These are phyloP conservation scores for Elongisporangium undulatum DNA, from an alignment of 352 stramenopile genomes.

Conservation along the genomic window DNA sequence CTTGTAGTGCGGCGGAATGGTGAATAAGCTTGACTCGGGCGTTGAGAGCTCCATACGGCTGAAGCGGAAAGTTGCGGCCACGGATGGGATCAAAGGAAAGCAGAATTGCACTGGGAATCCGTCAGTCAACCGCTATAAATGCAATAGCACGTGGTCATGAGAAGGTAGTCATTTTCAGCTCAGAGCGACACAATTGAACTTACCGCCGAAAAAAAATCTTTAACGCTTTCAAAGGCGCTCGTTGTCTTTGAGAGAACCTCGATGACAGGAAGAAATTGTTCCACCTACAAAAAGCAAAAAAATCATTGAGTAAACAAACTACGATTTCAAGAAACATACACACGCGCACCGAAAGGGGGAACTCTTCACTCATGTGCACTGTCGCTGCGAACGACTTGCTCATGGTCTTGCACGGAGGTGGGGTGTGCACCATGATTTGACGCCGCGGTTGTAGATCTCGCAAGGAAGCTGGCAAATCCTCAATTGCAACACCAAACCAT, in stretches of 20 bases:
- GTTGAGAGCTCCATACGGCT: slow-evolving; percentile 35
- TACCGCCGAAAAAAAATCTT: slow-evolving; percentile 59
- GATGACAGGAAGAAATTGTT: slow-evolving; percentile 57
- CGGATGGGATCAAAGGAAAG: slow-evolving; percentile 57
- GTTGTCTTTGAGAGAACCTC: slow-evolving; percentile 69
- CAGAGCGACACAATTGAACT: slow-evolving; percentile 4
- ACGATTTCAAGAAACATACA: too few species aligned
- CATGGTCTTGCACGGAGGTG: slow-evolving; percentile 42
- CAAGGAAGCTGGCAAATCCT: slow-evolving; percentile 25
- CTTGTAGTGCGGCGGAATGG: slow-evolving; percentile 26
- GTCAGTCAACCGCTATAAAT: slow-evolving; percentile 27
- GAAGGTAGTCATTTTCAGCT: background rate
- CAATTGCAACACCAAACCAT: slow-evolving; percentile 53
- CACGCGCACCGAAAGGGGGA: slow-evolving; percentile 37
- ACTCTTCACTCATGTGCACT: slow-evolving; percentile 53
- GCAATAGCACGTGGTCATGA: background rate
- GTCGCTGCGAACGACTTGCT: slow-evolving; percentile 52
- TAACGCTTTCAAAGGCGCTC: slow-evolving; percentile 52
- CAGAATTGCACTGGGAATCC: slow-evolving; percentile 73
- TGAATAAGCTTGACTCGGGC: slow-evolving; percentile 25
- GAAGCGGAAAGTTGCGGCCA: slow-evolving; percentile 61
- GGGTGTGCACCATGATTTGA: slow-evolving; percentile 44
- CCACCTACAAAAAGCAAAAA: slow-evolving; percentile 23
- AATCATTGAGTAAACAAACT: background rate
- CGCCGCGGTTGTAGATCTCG: slow-evolving; percentile 29